Evolutionary conservation across 352 stramenopile species (phyloP).

Genomic region (Lagenidium giganteum): DNA sequence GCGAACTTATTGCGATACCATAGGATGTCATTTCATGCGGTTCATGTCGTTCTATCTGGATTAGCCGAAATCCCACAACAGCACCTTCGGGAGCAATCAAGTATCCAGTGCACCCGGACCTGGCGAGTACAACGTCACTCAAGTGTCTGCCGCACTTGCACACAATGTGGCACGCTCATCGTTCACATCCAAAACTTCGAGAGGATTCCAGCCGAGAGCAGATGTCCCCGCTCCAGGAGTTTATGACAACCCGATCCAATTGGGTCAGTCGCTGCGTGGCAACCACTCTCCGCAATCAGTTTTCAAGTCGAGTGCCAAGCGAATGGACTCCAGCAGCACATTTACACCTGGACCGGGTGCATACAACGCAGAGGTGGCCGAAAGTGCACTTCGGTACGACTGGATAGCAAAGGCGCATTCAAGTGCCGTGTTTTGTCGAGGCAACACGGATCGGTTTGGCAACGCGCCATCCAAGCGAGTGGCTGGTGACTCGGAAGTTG

Average conservation of each 20-base stretch:
- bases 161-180: slow-evolving; percentile 41
- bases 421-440: slow-evolving; percentile 41
- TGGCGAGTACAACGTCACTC: slow-evolving; percentile 32
- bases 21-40: not conserved
- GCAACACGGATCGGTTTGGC: slow-evolving; percentile 41
- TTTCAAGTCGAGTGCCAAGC: slow-evolving; percentile 55
- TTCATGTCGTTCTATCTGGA: no score
- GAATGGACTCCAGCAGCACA: slow-evolving; percentile 21
- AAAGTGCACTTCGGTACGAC: slow-evolving; percentile 46
- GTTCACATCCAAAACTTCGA: slow-evolving; percentile 51
- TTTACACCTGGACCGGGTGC: slow-evolving; percentile 36
- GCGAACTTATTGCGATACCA: not conserved
- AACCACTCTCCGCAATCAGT: slow-evolving; percentile 25
- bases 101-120: slow-evolving; percentile 22
- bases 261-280: slow-evolving; percentile 17
- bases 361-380: slow-evolving; percentile 51
- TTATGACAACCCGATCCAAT: slow-evolving; percentile 47
- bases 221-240: slow-evolving; percentile 49
- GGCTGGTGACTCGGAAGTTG: slow-evolving; percentile 31
- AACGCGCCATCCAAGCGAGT: slow-evolving; percentile 19
- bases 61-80: no score
- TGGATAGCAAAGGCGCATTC: slow-evolving; percentile 41
- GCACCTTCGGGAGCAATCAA: slow-evolving; percentile 14
- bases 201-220: slow-evolving; percentile 29
- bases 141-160: slow-evolving; percentile 19